phyloP scores from a whole-genome alignment of 352 stramenopile genomes.

The Albugo candida region DNA sequence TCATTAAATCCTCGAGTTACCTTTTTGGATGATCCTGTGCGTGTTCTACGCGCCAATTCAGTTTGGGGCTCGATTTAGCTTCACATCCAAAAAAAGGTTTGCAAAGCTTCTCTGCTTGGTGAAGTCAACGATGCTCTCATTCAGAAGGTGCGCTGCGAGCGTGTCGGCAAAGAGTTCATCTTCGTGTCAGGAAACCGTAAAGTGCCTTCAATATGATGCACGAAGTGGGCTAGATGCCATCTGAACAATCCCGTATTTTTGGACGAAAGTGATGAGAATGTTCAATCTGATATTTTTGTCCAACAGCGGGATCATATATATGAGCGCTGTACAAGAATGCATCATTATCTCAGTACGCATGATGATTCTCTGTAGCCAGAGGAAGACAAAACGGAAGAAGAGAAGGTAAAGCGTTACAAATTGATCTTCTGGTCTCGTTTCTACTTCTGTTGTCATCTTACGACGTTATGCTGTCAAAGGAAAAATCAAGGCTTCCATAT shows the following conservation, averaged over 20 bases:
- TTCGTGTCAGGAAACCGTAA: slow-evolving; percentile 39
- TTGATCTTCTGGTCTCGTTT: slow-evolving; percentile 29
- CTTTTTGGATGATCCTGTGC: slow-evolving; percentile 93
- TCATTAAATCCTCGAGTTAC: slow-evolving; percentile 86
- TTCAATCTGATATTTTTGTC: not conserved
- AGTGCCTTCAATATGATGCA: slow-evolving; percentile 30
- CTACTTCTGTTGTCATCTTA: slow-evolving; percentile 30
- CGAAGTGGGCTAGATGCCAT: slow-evolving; percentile 30
- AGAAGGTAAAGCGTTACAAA: slow-evolving; percentile 26
- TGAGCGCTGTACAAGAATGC: slow-evolving; percentile 7
- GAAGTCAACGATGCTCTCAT: slow-evolving; percentile 39
- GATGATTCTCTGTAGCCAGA: slow-evolving; percentile 7
- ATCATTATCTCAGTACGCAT: not conserved
- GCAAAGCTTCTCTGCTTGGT: slow-evolving; percentile 30
- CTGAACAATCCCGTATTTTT: slow-evolving; percentile 17
- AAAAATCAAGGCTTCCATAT: slow-evolving; percentile 17
- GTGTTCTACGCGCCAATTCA: slow-evolving; percentile 88
- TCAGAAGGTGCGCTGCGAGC: slow-evolving; percentile 55
- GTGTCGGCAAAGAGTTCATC: slow-evolving; percentile 56
- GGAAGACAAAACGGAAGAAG: slow-evolving; percentile 15
- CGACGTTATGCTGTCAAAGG: slow-evolving; percentile 32
- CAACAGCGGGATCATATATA: not conserved
- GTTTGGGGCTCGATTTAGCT: slow-evolving; percentile 91
- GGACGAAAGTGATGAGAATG: not conserved
- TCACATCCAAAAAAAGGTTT: slow-evolving; percentile 76